Evolutionary conservation across 805 yeast genomes (phyloP), one percentile per base, ranked within the genome.

Genomic region (Candida nitratophila): DNA sequence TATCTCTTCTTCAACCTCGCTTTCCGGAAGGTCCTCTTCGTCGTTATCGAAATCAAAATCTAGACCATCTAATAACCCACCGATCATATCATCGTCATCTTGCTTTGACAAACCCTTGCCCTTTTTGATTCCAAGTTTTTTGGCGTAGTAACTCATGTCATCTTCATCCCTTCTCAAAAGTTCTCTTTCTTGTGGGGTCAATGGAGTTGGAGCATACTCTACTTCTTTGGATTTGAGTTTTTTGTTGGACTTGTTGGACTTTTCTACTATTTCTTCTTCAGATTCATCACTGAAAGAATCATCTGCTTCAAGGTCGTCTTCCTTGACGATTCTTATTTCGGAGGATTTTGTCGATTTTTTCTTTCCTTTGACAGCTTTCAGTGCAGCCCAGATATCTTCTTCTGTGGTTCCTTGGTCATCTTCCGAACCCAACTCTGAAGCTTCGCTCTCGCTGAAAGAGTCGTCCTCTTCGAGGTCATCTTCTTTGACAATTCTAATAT

Each of bases 61-160:
- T 39, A 50, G 45, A 34, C 47, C 42, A 30, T 42, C 40, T 16
- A 27, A 14, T 16, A 26, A n/a, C n/a, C 17, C 39, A 16, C 40
- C 41, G 21, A 32, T 32, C 21, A 32, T 26, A 21, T 40, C 43
- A 33, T 43, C 44, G 41, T 43, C 27, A 42, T 32, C 21, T 40
- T 41, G 34, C 39, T 29, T 20, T 27, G 39, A 14, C 5, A 16
- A 29, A 29, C n/a, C 12, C 16, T 26, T 37, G 30, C 11, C 75
- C 48, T 77, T 77, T 45, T 69, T 71, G 53, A 85, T 60, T 1
- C 91, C 91, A 16, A 87, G 68, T 55, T 83, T 79, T 50, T 83
- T 83, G 3, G 96, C 89, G 59, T 86, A 86, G 55, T 80, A 86
- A 46, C 73, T 76, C 65, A 84, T 81, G 43, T 88, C 95, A 47